Evolutionary conservation across 2,329 filamentous ascomycete species (phyloP).

Genomic region (Aspergillus quadricinctus): DNA sequence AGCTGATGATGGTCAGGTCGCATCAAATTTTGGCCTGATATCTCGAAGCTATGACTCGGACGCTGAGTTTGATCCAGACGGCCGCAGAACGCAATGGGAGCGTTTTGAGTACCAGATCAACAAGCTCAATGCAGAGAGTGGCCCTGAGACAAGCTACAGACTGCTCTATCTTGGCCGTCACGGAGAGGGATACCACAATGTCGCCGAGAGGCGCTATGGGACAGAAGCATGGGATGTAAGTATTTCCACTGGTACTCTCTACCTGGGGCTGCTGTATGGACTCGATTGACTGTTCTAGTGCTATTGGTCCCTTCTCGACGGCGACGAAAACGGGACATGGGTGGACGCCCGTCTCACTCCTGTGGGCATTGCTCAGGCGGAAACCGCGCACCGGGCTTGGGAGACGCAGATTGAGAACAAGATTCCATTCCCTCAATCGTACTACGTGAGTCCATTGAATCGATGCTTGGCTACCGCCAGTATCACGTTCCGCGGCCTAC

Average conservation of each 20-base stretch:
- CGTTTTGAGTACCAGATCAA: constrained; percentile 47
- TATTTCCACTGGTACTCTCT: constrained; percentile 12
- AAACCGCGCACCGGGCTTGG: constrained; percentile 45
- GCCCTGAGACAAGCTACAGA: constrained; percentile 45
- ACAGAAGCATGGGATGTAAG: constrained; percentile 56
- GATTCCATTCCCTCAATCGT: constrained; percentile 52
- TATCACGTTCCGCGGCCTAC: constrained; percentile 49
- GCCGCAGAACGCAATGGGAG: constrained; percentile 51
- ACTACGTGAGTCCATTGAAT: constrained; percentile 55
- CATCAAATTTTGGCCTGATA: constrained; percentile 49
- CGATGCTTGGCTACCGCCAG: constrained; percentile 56
- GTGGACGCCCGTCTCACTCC: constrained; percentile 55
- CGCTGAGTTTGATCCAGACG: constrained; percentile 21
- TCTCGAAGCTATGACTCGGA: constrained; percentile 42
- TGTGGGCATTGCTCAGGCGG: constrained; percentile 50
- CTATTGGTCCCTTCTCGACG: constrained; percentile 57
- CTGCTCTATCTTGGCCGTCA: constrained; percentile 58
- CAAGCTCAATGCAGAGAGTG: constrained; percentile 40
- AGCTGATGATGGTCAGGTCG: constrained; percentile 22
- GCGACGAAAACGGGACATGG: constrained; percentile 54
- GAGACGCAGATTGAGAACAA: constrained; percentile 40
- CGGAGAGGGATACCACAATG: constrained; percentile 60
- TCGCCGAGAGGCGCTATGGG: constrained; percentile 55
- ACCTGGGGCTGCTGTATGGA: background rate
- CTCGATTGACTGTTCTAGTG: constrained; percentile 31